These are phyloP conservation scores for Fomitopsis pinicola DNA, from an alignment of 1,284 basidiomycete genomes.

Conservation along the genomic window DNA sequence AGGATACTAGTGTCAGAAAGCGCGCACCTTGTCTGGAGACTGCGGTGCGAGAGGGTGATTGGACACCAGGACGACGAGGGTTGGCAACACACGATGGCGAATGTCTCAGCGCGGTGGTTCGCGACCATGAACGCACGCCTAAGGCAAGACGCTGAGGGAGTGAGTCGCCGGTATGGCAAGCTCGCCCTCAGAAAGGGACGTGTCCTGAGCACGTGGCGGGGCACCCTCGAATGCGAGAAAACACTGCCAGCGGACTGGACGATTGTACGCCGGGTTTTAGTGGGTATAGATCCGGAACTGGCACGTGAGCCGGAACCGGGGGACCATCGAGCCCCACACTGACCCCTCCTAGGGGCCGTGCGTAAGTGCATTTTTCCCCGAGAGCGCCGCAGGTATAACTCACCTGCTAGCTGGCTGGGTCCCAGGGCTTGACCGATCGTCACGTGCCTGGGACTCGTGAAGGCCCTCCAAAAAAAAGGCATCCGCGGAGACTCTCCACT, in stretches of 20 bases:
- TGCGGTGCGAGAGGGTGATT: background rate
- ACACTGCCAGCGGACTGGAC: background rate
- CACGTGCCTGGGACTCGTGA: too few species aligned
- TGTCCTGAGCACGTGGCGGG: background rate
- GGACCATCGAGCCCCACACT: background rate
- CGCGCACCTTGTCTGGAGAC: background rate
- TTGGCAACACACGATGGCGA: background rate
- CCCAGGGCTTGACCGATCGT: too few species aligned
- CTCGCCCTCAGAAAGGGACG: background rate
- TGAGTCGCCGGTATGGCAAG: background rate
- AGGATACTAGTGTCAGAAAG: background rate
- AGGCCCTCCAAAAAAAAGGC: too few species aligned
- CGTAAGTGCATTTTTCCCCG: too few species aligned
- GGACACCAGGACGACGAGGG: background rate
- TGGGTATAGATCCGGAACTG: background rate
- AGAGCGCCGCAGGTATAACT: background rate
- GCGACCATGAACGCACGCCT: background rate
- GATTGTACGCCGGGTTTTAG: too few species aligned
- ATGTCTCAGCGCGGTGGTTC: background rate
- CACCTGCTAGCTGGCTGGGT: background rate
- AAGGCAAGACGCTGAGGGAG: background rate
- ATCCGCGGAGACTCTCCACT: too few species aligned
- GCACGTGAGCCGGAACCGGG: background rate
- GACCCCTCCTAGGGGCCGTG: background rate
- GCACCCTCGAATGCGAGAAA: background rate